Conservation (phyloP, 495 filamentous ascomycete genomes). For the Penicillium silybi region DNA sequence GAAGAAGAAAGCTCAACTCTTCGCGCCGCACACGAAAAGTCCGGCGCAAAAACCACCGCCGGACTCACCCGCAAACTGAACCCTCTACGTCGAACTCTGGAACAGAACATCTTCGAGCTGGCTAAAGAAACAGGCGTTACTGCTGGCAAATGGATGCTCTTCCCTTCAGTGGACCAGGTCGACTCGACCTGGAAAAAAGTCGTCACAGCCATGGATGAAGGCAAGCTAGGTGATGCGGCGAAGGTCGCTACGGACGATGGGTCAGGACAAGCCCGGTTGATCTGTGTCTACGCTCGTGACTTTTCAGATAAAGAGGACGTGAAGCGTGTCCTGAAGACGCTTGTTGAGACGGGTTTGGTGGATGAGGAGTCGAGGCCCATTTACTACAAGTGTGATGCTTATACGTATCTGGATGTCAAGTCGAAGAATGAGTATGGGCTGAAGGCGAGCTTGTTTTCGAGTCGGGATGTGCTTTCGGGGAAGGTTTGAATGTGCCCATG, state of each 20-base stretch:
- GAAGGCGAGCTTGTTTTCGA: slow-evolving; percentile 51
- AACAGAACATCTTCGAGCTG: slow-evolving; percentile 50
- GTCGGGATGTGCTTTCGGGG: slow-evolving; percentile 35
- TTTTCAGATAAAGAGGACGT: slow-evolving; percentile 67
- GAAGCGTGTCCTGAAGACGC: slow-evolving; percentile 54
- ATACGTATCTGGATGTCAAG: slow-evolving; percentile 65
- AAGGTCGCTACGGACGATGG: slow-evolving; percentile 63
- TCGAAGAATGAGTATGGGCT: slow-evolving; percentile 65
- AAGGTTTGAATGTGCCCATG: slow-evolving; percentile 14
- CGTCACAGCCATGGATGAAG: slow-evolving; percentile 56
- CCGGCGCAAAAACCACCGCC: slow-evolving; percentile 30
- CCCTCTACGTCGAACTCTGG: slow-evolving; percentile 46
- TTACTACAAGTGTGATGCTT: slow-evolving; percentile 83
- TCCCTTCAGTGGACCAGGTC: slow-evolving; percentile 51
- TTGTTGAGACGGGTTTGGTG: slow-evolving; percentile 59
- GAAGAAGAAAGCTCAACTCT: slow-evolving; percentile 32
- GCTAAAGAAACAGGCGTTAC: slow-evolving; percentile 53
- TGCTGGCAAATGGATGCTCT: slow-evolving; percentile 90
- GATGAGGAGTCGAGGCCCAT: slow-evolving; percentile 46
- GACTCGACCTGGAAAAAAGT: slow-evolving; percentile 61
- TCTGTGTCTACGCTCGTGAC: slow-evolving; percentile 75
- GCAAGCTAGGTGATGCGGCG: slow-evolving; percentile 61
- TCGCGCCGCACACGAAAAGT: slow-evolving; percentile 35
- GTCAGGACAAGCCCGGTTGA: slow-evolving; percentile 41
- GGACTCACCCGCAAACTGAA: slow-evolving; percentile 47